These are phyloP conservation scores for Candida nanaspora DNA, from an alignment of 805 yeast genomes.

Conservation along the genomic window DNA sequence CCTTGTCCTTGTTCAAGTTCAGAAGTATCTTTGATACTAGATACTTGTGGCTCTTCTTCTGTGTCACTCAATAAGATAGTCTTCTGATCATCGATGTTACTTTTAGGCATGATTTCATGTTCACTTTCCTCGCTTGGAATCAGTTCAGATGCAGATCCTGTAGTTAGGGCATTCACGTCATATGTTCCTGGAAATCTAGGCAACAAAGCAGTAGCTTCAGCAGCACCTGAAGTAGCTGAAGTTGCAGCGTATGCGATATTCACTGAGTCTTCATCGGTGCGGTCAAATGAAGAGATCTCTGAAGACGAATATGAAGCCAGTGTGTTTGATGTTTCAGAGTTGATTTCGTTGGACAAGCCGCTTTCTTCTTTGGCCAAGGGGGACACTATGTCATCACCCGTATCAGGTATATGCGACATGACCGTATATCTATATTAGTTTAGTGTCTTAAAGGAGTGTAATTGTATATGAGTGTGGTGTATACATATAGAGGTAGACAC, in stretches of 20 bases:
- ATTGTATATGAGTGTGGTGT: too few species aligned
- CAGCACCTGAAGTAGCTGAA: neutral
- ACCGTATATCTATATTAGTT: too few species aligned
- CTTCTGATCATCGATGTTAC: slow-evolving; percentile 3
- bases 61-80: neutral
- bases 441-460: too few species aligned
- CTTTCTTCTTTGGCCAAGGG: neutral
- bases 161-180: slow-evolving; percentile 7
- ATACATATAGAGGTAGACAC: too few species aligned
- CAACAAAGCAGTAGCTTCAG: slow-evolving; percentile 12
- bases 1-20: neutral
- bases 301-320: neutral
- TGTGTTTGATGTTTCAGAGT: neutral
- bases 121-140: neutral
- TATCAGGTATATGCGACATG: too few species aligned
- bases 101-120: neutral
- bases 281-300: neutral
- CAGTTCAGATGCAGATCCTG: neutral
- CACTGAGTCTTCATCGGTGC: neutral
- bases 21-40: neutral
- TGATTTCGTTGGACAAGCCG: neutral
- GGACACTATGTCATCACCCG: too few species aligned
- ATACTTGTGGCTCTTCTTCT: neutral
- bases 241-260: too few species aligned
- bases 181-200: slow-evolving; percentile 41